Evolutionary conservation across 352 stramenopile genomes (phyloP).

Genomic region (Phytophthora rubi): DNA sequence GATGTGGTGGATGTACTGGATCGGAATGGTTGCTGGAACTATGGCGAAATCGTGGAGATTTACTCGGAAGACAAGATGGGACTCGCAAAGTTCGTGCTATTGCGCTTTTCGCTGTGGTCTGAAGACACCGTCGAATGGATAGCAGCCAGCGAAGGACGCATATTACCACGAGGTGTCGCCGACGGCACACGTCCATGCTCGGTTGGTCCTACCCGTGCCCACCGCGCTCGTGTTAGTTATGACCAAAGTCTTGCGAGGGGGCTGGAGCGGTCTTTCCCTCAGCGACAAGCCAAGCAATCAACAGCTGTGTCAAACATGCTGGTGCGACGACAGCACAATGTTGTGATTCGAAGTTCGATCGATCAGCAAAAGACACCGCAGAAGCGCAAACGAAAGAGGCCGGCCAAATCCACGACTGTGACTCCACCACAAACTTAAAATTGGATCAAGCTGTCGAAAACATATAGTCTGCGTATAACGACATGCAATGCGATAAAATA

Average conservation of each 20-base stretch:
- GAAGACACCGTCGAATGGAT: slow-evolving; percentile 76
- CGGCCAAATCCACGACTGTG: slow-evolving; percentile 27
- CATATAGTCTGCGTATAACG: slow-evolving; percentile 20
- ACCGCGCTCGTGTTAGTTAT: slow-evolving; percentile 52
- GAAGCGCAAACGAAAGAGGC: slow-evolving; percentile 49
- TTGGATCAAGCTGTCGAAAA: neutral
- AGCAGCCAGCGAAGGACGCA: slow-evolving; percentile 61
- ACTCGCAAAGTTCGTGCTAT: slow-evolving; percentile 64
- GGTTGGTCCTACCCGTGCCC: slow-evolving; percentile 44
- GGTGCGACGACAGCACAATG: slow-evolving; percentile 15
- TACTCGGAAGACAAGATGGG: slow-evolving; percentile 45
- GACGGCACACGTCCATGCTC: slow-evolving; percentile 53
- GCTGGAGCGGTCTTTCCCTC: slow-evolving; percentile 59
- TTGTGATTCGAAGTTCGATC: slow-evolving; percentile 17
- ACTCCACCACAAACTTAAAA: slow-evolving; percentile 19
- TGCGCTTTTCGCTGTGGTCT: slow-evolving; percentile 72
- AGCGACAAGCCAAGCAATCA: slow-evolving; percentile 46
- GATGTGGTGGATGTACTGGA: slow-evolving; percentile 85
- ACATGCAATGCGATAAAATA: slow-evolving; percentile 15
- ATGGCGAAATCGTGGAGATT: slow-evolving; percentile 75
- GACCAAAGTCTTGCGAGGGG: slow-evolving; percentile 55
- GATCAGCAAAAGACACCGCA: slow-evolving; percentile 36
- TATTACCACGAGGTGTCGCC: slow-evolving; percentile 76
- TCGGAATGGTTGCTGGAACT: slow-evolving; percentile 79
- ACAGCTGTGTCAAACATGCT: slow-evolving; percentile 29